A percentile compares a stretch with the other conserved stretches of the same genome.
phyloP scores from a whole-genome alignment of 306 rosid genomes.

The Vigna angularis region DNA sequence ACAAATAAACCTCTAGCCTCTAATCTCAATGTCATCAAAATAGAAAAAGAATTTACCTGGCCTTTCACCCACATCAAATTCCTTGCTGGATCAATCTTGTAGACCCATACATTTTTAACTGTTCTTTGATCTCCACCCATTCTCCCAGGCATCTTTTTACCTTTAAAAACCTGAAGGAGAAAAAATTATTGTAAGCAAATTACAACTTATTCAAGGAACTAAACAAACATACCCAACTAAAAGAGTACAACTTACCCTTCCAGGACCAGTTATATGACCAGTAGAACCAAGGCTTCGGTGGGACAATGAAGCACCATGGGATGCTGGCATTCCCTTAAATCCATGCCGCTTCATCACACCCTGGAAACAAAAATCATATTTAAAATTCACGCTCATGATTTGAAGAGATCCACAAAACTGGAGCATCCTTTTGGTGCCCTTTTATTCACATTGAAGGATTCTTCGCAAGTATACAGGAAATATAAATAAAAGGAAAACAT shows the following conservation, averaged over 20 bases:
- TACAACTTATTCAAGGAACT: slow-evolving; percentile 17
- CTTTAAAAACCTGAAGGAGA: slow-evolving; percentile 72
- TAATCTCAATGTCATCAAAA: too few species aligned
- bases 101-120: slow-evolving; percentile 92
- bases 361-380: slow-evolving; percentile 52
- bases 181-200: slow-evolving; percentile 26
- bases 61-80: slow-evolving; percentile 95
- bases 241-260: slow-evolving; percentile 64
- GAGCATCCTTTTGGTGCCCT: too few species aligned
- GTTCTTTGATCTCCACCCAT: slow-evolving; percentile 95
- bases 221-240: background rate
- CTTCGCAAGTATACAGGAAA: background rate
- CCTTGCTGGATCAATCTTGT: slow-evolving; percentile 94
- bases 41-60: slow-evolving; percentile 66
- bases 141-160: slow-evolving; percentile 90
- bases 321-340: slow-evolving; percentile 71
- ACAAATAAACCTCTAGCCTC: too few species aligned
- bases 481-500: background rate
- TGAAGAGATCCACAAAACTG: slow-evolving; percentile 4
- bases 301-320: slow-evolving; percentile 75
- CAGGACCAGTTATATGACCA: slow-evolving; percentile 64
- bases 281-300: slow-evolving; percentile 79
- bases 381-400: slow-evolving; percentile 14
- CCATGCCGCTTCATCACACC: slow-evolving; percentile 72
- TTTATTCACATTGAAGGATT: background rate